Evolutionary conservation across 257 asterid genomes (phyloP).

Genomic region (Solanum piurae): DNA sequence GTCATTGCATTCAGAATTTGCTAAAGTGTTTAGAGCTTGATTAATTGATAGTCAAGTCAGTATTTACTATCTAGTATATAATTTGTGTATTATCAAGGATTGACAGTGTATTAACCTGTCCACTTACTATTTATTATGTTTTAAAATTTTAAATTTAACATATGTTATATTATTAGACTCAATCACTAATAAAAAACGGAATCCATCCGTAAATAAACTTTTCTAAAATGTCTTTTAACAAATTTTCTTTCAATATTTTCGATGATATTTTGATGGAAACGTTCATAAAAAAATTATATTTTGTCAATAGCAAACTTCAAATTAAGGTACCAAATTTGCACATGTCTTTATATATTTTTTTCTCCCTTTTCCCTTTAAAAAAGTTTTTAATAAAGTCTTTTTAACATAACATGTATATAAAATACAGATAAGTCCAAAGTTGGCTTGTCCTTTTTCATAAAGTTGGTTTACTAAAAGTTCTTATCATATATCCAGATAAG

Average conservation of each 20-base stretch:
- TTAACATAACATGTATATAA: not conserved
- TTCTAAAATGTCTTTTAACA: no score
- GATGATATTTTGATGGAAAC: not conserved
- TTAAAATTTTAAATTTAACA: no score
- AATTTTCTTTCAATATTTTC: no score
- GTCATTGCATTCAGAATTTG: not conserved
- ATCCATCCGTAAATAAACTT: not conserved
- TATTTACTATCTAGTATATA: not conserved
- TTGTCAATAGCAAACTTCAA: not conserved
- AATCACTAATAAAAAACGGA: not conserved
- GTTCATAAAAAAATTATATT: not conserved
- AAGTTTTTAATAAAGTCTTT: not conserved
- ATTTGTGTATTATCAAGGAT: no score
- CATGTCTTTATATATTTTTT: not conserved
- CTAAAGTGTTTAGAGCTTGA: not conserved
- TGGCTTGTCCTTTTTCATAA: not conserved
- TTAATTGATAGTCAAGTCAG: not conserved
- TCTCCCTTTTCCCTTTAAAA: not conserved
- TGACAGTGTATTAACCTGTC: no score
- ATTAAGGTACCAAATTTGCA: not conserved
- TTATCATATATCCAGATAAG: not conserved
- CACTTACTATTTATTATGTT: no score
- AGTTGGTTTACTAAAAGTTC: not conserved
- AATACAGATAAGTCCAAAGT: not conserved
- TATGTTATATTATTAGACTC: not conserved